Conservation (phyloP, 2,329 filamentous ascomycete species). For the Pseudogymnoascus sp. region DNA sequence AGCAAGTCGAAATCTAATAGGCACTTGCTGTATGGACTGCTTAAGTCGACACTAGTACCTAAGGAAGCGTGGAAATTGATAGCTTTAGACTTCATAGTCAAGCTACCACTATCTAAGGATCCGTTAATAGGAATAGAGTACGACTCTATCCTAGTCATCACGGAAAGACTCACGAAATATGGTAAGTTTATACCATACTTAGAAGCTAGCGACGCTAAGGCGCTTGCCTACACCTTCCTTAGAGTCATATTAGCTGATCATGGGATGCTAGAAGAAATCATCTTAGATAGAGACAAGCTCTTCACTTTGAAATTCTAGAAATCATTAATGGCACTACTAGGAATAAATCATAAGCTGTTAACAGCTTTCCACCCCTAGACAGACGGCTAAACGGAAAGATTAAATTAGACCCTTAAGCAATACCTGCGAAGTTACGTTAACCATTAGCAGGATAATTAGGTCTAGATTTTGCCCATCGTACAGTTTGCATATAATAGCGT, state of each 20-base stretch:
- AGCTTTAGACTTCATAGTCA: neutral
- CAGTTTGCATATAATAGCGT: constrained; percentile 12
- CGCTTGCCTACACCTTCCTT: neutral
- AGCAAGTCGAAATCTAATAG: neutral
- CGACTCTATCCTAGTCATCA: no score
- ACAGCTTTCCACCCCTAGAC: constrained; percentile 12
- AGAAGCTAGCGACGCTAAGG: neutral
- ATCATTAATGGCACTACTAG: neutral
- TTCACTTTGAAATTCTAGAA: constrained; percentile 13
- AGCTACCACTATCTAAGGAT: no score
- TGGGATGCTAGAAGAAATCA: constrained; percentile 10
- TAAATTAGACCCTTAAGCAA: constrained; percentile 9
- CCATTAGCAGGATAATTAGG: constrained; percentile 10
- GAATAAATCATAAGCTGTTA: constrained; percentile 10
- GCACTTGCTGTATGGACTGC: neutral
- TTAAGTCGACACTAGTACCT: neutral
- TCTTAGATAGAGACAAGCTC: constrained; percentile 13
- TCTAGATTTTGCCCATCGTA: constrained; percentile 4
- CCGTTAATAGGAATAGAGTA: no score
- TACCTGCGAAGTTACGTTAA: constrained; percentile 12
- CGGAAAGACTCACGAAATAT: no score
- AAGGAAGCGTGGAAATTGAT: neutral
- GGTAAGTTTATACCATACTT: no score
- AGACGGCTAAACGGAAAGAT: constrained; percentile 5
- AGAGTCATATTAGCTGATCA: neutral